Evolutionary conservation across 2,329 filamentous ascomycete species (phyloP).

Genomic region (Penicillium sp.): DNA sequence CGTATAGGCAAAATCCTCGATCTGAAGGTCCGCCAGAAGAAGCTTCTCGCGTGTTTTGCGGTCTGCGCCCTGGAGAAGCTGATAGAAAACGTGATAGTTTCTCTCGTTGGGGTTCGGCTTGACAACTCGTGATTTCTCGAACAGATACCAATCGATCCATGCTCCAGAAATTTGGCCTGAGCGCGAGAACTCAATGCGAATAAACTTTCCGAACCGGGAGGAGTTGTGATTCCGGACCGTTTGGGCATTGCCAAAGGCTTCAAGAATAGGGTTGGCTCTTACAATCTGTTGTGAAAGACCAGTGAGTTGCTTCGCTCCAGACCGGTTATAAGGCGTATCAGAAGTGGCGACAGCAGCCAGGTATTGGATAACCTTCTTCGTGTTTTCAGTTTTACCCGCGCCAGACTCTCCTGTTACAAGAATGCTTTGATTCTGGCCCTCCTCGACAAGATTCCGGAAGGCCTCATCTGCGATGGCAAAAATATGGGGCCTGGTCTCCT

Average conservation of each 20-base stretch:
- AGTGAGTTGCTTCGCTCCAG: slow-evolving; percentile 66
- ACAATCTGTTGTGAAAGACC: slow-evolving; percentile 96
- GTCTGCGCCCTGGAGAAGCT: slow-evolving; percentile 83
- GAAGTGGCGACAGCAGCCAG: slow-evolving; percentile 88
- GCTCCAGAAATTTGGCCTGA: slow-evolving; percentile 89
- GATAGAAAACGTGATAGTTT: slow-evolving; percentile 98
- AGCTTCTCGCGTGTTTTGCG: slow-evolving; percentile 71
- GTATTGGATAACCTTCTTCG: slow-evolving; percentile 99
- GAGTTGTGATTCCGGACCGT: slow-evolving; percentile 98
- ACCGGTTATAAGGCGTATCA: slow-evolving; percentile 65
- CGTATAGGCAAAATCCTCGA: slow-evolving; percentile 90
- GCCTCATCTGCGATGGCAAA: slow-evolving; percentile 97
- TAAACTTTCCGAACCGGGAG: slow-evolving; percentile 97
- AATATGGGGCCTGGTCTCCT: slow-evolving; percentile 96
- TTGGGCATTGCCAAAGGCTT: slow-evolving; percentile 97
- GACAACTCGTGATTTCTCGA: slow-evolving; percentile 98
- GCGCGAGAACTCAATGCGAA: slow-evolving; percentile 89
- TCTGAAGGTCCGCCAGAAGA: slow-evolving; percentile 69
- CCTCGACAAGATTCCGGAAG: slow-evolving; percentile 91
- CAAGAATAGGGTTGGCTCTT: slow-evolving; percentile 92
- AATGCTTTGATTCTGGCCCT: slow-evolving; percentile 95
- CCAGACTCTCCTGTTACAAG: slow-evolving; percentile 97
- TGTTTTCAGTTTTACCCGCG: slow-evolving; percentile 98
- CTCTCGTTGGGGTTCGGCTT: slow-evolving; percentile 82
- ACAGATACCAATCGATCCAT: slow-evolving; percentile 96